phyloP scores from a whole-genome alignment of 129 eudicot species.

The Tagetes erecta region DNA sequence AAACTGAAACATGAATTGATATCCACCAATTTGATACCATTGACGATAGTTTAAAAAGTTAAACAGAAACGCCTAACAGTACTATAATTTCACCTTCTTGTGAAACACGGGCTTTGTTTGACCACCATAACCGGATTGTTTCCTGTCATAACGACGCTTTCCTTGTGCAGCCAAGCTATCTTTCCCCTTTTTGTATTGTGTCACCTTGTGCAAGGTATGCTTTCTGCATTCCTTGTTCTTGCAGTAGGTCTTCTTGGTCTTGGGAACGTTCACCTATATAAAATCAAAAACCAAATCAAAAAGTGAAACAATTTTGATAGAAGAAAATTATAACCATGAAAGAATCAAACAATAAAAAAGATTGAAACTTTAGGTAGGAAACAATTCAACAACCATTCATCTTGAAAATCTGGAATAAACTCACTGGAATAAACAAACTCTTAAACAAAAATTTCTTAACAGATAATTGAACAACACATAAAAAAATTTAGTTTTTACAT shows the following conservation, averaged over 20 bases:
- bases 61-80: neutral
- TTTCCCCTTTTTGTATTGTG: conserved; percentile 17
- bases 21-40: neutral
- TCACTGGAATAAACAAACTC: neutral
- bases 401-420: neutral
- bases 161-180: conserved; percentile 20
- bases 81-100: neutral
- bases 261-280: conserved; percentile 9
- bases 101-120: conserved; percentile 15
- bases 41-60: neutral
- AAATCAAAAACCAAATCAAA: neutral
- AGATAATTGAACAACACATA: neutral
- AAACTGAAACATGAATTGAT: neutral
- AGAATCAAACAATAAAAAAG: neutral
- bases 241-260: conserved; percentile 21
- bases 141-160: conserved; percentile 20
- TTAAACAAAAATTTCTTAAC: neutral
- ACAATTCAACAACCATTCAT: neutral
- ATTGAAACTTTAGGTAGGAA: neutral
- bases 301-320: neutral
- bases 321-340: neutral
- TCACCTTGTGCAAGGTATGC: conserved; percentile 17
- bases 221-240: conserved; percentile 22
- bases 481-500: neutral
- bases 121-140: conserved; percentile 21